phyloP scores from a whole-genome alignment of 2,329 filamentous ascomycete species.

The Trichoderma koningii region DNA sequence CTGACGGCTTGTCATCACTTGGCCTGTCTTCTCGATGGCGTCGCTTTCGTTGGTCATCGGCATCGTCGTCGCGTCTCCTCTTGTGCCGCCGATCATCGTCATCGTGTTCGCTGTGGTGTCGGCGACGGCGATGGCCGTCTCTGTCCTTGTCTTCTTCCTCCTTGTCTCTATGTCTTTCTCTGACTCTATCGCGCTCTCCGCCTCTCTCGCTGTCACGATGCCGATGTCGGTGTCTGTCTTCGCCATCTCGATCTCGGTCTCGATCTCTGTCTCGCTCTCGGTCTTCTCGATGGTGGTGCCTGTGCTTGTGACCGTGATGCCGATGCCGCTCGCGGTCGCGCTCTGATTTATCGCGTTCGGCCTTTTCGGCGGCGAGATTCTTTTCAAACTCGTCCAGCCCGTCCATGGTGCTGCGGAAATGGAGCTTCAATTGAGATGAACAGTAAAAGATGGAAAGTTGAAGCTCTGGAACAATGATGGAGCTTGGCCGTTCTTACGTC shows the following conservation, averaged over 20 bases:
- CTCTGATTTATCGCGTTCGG: conserved; percentile 52
- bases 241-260: conserved; percentile 34
- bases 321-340: conserved; percentile 48
- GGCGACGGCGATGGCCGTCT: conserved; percentile 38
- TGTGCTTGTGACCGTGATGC: conserved; percentile 42
- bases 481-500: conserved; percentile 14
- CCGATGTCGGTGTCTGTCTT: conserved; percentile 36
- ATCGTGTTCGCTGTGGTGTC: conserved; percentile 44
- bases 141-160: conserved; percentile 32
- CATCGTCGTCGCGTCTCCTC: conserved; percentile 57
- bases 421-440: background rate
- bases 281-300: conserved; percentile 48
- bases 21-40: conserved; percentile 36
- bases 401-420: conserved; percentile 44
- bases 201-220: conserved; percentile 30
- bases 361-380: conserved; percentile 67
- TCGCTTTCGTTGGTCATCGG: conserved; percentile 39
- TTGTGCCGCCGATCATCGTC: conserved; percentile 63
- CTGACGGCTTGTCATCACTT: conserved; percentile 43
- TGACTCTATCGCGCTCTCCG: conserved; percentile 18
- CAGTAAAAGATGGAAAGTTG: background rate
- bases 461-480: conserved; percentile 7
- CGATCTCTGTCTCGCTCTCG: conserved; percentile 31
- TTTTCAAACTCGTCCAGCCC: conserved; percentile 76
- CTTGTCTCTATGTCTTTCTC: background rate